phyloP scores from a whole-genome alignment of 2,329 filamentous ascomycete genomes.

The Ceratocystiopsis minuta region DNA sequence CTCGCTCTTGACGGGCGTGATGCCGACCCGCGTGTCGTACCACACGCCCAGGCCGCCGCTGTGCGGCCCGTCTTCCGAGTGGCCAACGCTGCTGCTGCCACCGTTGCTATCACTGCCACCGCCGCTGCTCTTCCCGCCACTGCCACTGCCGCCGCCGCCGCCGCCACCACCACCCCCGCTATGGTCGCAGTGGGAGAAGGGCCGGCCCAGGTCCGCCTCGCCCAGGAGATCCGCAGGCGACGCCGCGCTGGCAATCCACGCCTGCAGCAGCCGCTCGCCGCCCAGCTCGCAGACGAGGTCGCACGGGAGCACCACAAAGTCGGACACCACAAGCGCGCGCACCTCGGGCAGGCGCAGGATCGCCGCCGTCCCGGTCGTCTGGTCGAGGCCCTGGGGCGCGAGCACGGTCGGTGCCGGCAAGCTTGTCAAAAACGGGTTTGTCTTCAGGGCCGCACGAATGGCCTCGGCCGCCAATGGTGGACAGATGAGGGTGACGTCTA shows the following conservation, averaged over 20 bases:
- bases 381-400: constrained; percentile 55
- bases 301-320: constrained; percentile 84
- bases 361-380: constrained; percentile 78
- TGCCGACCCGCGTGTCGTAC: constrained; percentile 65
- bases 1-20: constrained; percentile 62
- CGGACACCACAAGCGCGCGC: constrained; percentile 55
- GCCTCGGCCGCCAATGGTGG: constrained; percentile 47
- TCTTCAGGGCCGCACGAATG: constrained; percentile 52
- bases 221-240: constrained; percentile 46
- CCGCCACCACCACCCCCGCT: neutral
- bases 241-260: constrained; percentile 77
- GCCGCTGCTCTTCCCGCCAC: constrained; percentile 3
- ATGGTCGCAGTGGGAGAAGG: neutral
- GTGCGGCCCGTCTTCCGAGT: constrained; percentile 15
- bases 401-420: constrained; percentile 59
- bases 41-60: constrained; percentile 77
- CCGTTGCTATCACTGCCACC: constrained; percentile 7
- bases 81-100: neutral
- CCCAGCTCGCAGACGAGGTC: constrained; percentile 83
- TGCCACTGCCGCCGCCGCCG: constrained; percentile 11
- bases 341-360: constrained; percentile 74
- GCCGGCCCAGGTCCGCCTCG: constrained; percentile 14
- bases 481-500: constrained; percentile 46
- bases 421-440: constrained; percentile 58
- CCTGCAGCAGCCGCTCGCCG: constrained; percentile 65